phyloP scores from a whole-genome alignment of 2,329 filamentous ascomycete genomes.

The Epichloe scottii region DNA sequence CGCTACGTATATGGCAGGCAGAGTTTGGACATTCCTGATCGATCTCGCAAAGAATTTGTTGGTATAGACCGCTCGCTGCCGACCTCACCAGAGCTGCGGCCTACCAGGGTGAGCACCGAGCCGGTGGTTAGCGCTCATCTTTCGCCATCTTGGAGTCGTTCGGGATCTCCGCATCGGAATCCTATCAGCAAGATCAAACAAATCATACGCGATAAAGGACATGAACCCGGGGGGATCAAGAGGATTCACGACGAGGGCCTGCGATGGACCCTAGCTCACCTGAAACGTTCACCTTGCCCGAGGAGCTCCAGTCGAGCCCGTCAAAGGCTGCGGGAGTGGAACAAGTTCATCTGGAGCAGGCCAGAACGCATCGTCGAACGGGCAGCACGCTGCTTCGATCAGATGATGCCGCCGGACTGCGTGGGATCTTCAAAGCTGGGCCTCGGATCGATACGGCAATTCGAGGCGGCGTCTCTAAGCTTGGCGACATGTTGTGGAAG shows the following conservation, averaged over 20 bases:
- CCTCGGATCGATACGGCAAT: constrained; percentile 63
- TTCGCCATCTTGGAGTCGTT: constrained; percentile 50
- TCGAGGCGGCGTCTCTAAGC: constrained; percentile 41
- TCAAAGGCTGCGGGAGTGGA: constrained; percentile 24
- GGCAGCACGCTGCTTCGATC: constrained; percentile 33
- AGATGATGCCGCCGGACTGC: constrained; percentile 25
- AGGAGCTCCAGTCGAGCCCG: constrained; percentile 8
- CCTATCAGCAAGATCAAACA: constrained; percentile 42
- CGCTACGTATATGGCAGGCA: constrained; percentile 21
- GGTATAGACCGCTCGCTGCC: constrained; percentile 34
- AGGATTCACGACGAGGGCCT: constrained; percentile 15
- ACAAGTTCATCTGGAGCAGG: constrained; percentile 2
- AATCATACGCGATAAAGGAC: constrained; percentile 42
- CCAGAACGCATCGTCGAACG: constrained; percentile 30
- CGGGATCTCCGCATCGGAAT: constrained; percentile 50
- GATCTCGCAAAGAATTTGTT: constrained; percentile 24
- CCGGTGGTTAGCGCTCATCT: constrained; percentile 50
- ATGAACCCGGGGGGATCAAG: constrained; percentile 29
- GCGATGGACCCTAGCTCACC: constrained; percentile 15
- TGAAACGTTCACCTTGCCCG: constrained; percentile 10
- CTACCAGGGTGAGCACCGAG: constrained; percentile 34
- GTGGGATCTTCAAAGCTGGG: constrained; percentile 62
- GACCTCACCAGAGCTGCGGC: constrained; percentile 39
- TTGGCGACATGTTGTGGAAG: constrained; percentile 45
- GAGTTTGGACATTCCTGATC: constrained; percentile 35